Conservation (phyloP, 192 early-diverging fungal genomes). For the Umbelopsis isabellina region DNA sequence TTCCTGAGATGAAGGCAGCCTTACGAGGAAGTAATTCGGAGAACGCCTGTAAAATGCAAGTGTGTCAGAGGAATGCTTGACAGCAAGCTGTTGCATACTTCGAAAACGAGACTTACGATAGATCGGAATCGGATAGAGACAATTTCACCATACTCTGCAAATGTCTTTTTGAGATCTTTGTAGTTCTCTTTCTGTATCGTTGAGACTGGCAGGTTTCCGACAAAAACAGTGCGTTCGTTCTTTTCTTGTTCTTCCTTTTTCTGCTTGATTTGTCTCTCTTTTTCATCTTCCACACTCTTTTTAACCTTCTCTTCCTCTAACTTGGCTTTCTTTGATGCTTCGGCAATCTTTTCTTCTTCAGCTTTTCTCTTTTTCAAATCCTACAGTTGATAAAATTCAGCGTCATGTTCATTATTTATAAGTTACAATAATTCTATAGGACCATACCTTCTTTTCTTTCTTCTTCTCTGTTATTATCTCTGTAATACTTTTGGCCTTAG, state of each 20-base stretch:
- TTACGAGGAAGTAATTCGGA: slow-evolving; percentile 72
- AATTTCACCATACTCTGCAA: slow-evolving; percentile 70
- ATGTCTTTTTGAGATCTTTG: slow-evolving; percentile 71
- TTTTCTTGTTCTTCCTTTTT: slow-evolving; percentile 53
- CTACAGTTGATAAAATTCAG: neutral
- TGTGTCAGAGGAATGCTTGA: neutral
- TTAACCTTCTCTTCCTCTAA: slow-evolving; percentile 39
- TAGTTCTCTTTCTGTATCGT: slow-evolving; percentile 53
- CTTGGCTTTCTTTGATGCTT: slow-evolving; percentile 33
- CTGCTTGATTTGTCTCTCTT: slow-evolving; percentile 6
- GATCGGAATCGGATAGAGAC: slow-evolving; percentile 92
- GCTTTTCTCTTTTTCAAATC: slow-evolving; percentile 33
- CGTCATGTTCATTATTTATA: neutral
- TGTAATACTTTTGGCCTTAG: slow-evolving; percentile 2
- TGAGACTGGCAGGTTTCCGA: slow-evolving; percentile 85
- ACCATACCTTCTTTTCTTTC: slow-evolving; percentile 32
- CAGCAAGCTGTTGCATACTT: slow-evolving; percentile 28
- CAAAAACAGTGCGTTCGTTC: slow-evolving; percentile 82
- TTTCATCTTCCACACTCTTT: slow-evolving; percentile 35
- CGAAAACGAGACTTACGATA: slow-evolving; percentile 60
- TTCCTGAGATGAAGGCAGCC: slow-evolving; percentile 79
- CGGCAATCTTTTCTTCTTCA: slow-evolving; percentile 24
- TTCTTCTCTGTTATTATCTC: slow-evolving; percentile 16
- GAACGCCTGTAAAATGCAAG: slow-evolving; percentile 47
- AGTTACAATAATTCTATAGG: neutral